Evolutionary conservation across 345 rosid genomes (phyloP), one percentile per base, ranked within the genome.

Genomic region (Salix suchowensis): DNA sequence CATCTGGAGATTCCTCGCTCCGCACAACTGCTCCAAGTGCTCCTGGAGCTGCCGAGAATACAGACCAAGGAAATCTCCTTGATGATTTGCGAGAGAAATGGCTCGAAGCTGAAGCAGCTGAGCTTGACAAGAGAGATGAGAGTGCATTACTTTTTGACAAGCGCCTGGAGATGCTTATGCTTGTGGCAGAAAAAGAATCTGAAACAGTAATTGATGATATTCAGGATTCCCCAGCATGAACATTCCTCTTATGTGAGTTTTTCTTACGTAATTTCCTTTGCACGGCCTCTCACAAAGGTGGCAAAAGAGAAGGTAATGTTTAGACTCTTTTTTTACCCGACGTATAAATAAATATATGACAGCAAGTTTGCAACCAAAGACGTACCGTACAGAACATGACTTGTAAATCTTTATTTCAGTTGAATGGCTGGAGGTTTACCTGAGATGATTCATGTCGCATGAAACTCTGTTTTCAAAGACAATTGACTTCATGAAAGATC

Each of bases 51-150:
- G 82, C 62, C 46, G 76, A 86, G 66, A 90, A 84, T 69, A 68
- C 88, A 4, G 96, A 90, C 81, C 97, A 91, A 80, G 96, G 82
- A 72, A 96, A 96, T 81, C 82, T 96, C 64, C 93, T 96, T 7
- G 98, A 93, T 80, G 98, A 93, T 83, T 83, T 96, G 78, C 86
- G 99, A 52, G 99, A 93, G 76, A 93, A 93, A 86, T 93, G 99
- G 99, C 99, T 93, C 74, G 98, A 93, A 88, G 97, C 92, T 28
- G 97, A 96, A 80, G 99, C 90, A 66, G 95, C 91, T 52, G 98
- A 93, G 87, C 97, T 92, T 74, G 98, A 93, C 85, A 71, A 92
- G 94, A 92, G 99, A 88, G 99, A 96, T 19, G 98, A 92, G 82
- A 96, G 98, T 71, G 96, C 98, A 28, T 79, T 92, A 69, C 79